Percentiles rank a stretch among this genome's conserved stretches.
Evolutionary conservation across 345 rosid species (phyloP).

Genomic region (Chamaenerion angustifolium): DNA sequence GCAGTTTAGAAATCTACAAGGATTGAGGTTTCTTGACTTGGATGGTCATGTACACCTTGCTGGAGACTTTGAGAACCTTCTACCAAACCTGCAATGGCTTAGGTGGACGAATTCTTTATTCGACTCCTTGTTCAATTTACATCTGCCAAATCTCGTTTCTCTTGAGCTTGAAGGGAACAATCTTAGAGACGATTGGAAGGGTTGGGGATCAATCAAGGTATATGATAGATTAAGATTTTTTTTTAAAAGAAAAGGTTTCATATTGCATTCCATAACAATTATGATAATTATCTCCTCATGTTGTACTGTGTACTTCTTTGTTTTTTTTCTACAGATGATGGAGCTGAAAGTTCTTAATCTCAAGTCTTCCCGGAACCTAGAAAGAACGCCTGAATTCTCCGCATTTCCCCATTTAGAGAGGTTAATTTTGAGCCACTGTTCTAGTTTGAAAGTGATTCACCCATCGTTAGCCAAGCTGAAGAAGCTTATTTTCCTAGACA

Average conservation of each 20-base stretch:
- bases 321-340: constrained; percentile 1
- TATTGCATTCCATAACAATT: too few relatives aligned
- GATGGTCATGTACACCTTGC: neutral
- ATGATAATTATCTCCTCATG: too few relatives aligned
- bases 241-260: too few relatives aligned
- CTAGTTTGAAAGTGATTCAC: neutral
- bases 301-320: neutral
- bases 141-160: neutral
- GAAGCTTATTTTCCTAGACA: neutral
- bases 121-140: neutral
- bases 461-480: neutral
- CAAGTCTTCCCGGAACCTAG: neutral
- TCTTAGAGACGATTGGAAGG: neutral
- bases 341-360: constrained; percentile 5
- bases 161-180: constrained; percentile 2
- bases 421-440: neutral
- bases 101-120: neutral
- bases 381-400: neutral
- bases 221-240: too few relatives aligned
- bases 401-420: neutral
- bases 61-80: neutral
- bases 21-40: too few relatives aligned
- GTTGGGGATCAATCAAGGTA: constrained; percentile 3
- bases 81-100: neutral
- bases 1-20: too few relatives aligned